These are phyloP conservation scores for Ramalina peruviana DNA, from an alignment of 495 filamentous ascomycete species.

Conservation along the genomic window DNA sequence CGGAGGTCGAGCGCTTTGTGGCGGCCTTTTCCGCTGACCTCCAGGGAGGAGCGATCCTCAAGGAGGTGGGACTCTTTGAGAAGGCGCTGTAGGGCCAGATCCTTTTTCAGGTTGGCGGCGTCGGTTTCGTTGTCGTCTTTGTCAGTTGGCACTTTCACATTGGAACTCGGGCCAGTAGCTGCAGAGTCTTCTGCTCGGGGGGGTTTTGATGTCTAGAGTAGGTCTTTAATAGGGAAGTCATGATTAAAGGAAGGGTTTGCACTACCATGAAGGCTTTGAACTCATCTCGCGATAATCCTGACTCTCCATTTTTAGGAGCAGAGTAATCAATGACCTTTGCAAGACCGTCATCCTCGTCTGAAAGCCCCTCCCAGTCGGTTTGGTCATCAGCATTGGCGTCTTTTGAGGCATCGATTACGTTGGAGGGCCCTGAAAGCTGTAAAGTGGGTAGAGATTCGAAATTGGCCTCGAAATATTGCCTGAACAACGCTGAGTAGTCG, in stretches of 20 bases:
- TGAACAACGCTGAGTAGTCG: constrained; percentile 45
- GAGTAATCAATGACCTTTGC: constrained; percentile 58
- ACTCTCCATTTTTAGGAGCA: constrained; percentile 19
- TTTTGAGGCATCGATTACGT: background rate
- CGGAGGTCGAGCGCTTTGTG: constrained; percentile 73
- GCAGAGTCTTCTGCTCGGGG: constrained; percentile 31
- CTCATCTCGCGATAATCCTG: constrained; percentile 49
- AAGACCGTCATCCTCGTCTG: constrained; percentile 26
- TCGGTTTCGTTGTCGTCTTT: constrained; percentile 39
- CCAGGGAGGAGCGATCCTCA: constrained; percentile 46
- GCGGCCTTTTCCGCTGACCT: constrained; percentile 46
- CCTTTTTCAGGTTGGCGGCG: constrained; percentile 65
- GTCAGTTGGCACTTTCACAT: constrained; percentile 23
- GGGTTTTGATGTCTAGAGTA: constrained; percentile 30
- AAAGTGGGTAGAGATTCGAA: constrained; percentile 55
- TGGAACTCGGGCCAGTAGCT: constrained; percentile 21
- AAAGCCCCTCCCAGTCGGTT: constrained; percentile 55
- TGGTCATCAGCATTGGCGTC: constrained; percentile 9
- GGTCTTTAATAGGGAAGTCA: background rate
- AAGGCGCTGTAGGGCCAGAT: constrained; percentile 78
- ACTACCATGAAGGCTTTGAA: constrained; percentile 66
- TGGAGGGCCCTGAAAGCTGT: constrained; percentile 10
- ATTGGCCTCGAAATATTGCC: constrained; percentile 72
- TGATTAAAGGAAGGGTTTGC: background rate
- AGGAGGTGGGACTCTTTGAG: constrained; percentile 88